These are phyloP conservation scores for Saksenaea vasiformis DNA, from an alignment of 371 early-diverging fungal genomes.

Conservation along the genomic window DNA sequence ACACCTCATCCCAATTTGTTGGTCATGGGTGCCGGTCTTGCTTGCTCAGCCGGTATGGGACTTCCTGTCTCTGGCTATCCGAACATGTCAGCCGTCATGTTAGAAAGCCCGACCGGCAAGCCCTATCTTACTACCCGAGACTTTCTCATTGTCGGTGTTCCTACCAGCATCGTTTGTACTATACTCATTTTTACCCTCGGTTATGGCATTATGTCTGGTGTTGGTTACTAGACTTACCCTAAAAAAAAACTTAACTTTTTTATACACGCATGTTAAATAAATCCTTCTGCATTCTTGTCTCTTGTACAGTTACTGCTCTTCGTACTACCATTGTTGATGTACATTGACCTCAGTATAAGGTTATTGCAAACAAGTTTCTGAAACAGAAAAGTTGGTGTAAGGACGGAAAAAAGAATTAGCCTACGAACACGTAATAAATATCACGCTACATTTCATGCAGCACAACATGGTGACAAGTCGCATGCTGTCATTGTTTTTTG, in stretches of 20 bases:
- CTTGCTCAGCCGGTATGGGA: conserved; percentile 54
- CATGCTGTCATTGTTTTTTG: no score
- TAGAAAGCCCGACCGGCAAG: conserved; percentile 89
- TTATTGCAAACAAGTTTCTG: no score
- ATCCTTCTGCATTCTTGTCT: no score
- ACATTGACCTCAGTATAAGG: no score
- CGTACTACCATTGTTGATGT: no score
- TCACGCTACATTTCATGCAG: no score
- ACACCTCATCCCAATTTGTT: conserved; percentile 85
- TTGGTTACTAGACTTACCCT: conserved; percentile 47
- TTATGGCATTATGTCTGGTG: conserved; percentile 66
- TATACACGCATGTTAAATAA: background rate
- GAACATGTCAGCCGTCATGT: conserved; percentile 94
- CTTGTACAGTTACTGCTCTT: no score
- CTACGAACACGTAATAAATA: no score
- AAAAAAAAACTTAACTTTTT: background rate
- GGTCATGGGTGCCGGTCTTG: conserved; percentile 76
- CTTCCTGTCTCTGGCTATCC: conserved; percentile 95
- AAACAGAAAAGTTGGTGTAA: no score
- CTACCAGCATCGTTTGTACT: conserved; percentile 73
- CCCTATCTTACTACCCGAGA: conserved; percentile 84
- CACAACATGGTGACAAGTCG: no score
- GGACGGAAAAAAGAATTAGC: no score
- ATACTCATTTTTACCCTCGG: conserved; percentile 76
- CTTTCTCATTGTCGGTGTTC: conserved; percentile 85